Base-by-base conservation (phyloP, 345 rosid genomes). In the Linum tenue region DNA sequence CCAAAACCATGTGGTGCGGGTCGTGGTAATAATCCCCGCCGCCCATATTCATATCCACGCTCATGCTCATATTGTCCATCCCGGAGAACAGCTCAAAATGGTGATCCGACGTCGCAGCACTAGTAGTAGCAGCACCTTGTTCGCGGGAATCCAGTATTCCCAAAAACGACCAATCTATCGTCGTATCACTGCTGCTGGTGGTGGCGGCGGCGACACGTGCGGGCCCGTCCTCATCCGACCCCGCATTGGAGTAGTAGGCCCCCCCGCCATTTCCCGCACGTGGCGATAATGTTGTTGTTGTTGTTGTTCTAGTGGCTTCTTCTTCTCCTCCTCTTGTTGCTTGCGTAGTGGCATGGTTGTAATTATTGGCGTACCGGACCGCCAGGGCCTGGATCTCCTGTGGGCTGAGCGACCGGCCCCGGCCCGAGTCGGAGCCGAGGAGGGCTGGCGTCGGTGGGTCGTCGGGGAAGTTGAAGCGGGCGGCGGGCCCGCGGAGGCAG, bases 391-490 rank as follows among this genome's bases (percentile, higher is more conserved):
- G 73, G 62, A 73, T 64, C 22, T 73, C 66, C 12, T 53, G 5
- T 11, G 43, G 69, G n/a, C 66, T 40, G 60, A 73, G 50, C 56
- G 67, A 68, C 56, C 15, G 44, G 36, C 39, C 56, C 3, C 62
- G 55, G 31, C 31, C 31, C 31, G 31, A 22, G 31, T 22, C 31
- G 53, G 11, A 3, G 53, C 53, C 53, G 53, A 9, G 14, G 11
- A 48, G 9, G 35, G 14, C 58, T 7, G 15, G 22, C 39, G 37
- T 55, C 55, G 72, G 72, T 14, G 37, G 64, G 65, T 50, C 40
- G 56, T 56, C 69, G 51, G 76, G 72, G 67, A 73, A 73, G 61
- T 73, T 73, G 62, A 73, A 44, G 43, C 39, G 55, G 42, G 76
- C 76, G 55, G 4, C 37, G 44, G 37, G 40, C 40, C 76, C 72